Evolutionary conservation across 2,329 filamentous ascomycete species (phyloP), one percentile per base, ranked within the genome.

Genomic region (Tolypocladium sp.): DNA sequence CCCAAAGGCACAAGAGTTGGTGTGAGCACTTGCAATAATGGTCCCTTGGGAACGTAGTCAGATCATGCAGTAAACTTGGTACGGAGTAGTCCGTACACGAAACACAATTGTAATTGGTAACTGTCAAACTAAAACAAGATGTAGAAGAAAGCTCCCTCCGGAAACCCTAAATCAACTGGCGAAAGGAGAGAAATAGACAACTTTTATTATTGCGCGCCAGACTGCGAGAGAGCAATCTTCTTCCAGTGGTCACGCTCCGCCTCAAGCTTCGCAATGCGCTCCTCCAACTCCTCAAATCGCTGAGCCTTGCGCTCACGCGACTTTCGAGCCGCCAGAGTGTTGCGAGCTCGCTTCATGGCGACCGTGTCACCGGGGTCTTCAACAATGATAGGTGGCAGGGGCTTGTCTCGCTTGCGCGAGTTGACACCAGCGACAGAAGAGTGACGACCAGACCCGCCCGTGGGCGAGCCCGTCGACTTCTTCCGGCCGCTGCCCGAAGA

Each of bases 261-360:
- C 72, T 87, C 81, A 35, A 93, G 77, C 70, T 89, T 85, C 22
- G 78, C 80, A 68, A 96, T 92, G 68, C 84, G 80, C 44, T 82
- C 82, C 77, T 95, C 89, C 53, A 96, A 80, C 60, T 86, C 84
- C 59, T 90, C 86, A 62, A 93, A 80, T 66, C 87, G 84, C 71
- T 88, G 82, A 59, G 90, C 86, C 79, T 96, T 96, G 65, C 91
- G 88, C 69, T 91, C 88, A 57, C 93, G 88, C 61, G 92, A 96
- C 77, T 96, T 96, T 65, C 93, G 91, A 67, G 93, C 93, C 22
- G 93, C 93, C 72, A 95, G 83, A 10, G 92, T 96, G 74, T 97
- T 97, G 65, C 92, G 89, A 56, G 92, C 92, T 72, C 93, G 90
- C 86, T 97, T 97, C 81, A 92, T 84, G 25, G 91, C 91, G n/a